Base-by-base conservation (phyloP, 352 stramenopile genomes). In the Phytopythium oedochilum region DNA sequence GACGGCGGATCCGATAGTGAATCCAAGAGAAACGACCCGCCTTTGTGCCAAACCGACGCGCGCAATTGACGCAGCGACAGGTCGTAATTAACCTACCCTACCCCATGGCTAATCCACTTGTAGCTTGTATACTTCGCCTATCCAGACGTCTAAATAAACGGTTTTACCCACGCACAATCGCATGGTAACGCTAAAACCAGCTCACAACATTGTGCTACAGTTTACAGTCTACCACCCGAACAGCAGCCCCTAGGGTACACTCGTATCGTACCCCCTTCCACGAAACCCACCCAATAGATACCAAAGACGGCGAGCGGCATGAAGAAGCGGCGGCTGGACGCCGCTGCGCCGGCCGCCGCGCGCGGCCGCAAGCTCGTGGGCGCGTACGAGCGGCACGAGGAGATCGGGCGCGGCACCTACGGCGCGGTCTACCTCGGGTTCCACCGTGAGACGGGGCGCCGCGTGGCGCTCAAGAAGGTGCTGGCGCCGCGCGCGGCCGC, bases 331-430 rank as follows among this genome's bases (percentile, higher is more conserved):
- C 45, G 45, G 45, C 45, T 52, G 29, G 45, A 38, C 4, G 29
- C 5, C 9, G 29, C 5, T 11, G 28, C 9, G 45, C 17, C 28
- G 45, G 45, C 20, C n/a, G 45, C 8, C 6, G 26, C 45, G 35
- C 56, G 57, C 43, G 43, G 54, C 44, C 53, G 42, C 44, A 89
- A 89, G 65, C 70, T 65, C 44, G 70, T 89, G 38, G 83, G 81
- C 48, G 66, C 53, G 28, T 94, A 89, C 59, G 82, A 91, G 53
- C 70, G 85, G 56, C 77, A 76, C 45, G 63, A 64, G 53, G 83
- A 92, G 69, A 92, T 94, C 43, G 83, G 83, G 5, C 70, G 79
- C n/a, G 83, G 83, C 40, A 92, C 83, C 7, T 94, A 89, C 38
- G 83, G 83, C 9, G 87, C 69, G 11, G 83, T 94, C 47, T 92